phyloP scores from a whole-genome alignment of 2,329 filamentous ascomycete genomes.

The Thelonectria olida region DNA sequence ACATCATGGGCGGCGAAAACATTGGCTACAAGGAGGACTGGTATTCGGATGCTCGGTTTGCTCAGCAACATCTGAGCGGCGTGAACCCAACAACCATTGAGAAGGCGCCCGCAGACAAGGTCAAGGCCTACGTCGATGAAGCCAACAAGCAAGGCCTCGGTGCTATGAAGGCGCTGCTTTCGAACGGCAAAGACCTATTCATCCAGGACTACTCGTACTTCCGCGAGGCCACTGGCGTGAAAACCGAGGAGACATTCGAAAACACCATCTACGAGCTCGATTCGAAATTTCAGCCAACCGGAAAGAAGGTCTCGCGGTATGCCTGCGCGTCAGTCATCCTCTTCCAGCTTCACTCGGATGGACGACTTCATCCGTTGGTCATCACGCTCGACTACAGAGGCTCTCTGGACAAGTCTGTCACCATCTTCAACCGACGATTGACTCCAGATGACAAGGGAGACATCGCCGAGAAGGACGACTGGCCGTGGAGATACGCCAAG shows the following conservation, averaged over 20 bases:
- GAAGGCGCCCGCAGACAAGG: neutral
- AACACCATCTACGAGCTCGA: conserved; percentile 2
- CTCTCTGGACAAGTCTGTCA: conserved; percentile 16
- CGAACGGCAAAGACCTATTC: conserved; percentile 18
- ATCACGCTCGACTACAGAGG: conserved; percentile 29
- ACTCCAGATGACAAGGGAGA: conserved; percentile 15
- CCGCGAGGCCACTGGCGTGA: conserved; percentile 23
- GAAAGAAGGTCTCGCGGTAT: neutral
- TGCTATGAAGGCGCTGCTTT: conserved; percentile 15
- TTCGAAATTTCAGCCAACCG: no score
- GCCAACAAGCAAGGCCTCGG: conserved; percentile 25
- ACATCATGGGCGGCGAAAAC: conserved; percentile 29
- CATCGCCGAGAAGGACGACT: conserved; percentile 25
- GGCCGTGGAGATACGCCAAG: conserved; percentile 32
- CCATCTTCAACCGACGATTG: conserved; percentile 27
- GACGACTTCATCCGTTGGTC: conserved; percentile 24
- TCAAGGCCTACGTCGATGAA: conserved; percentile 19
- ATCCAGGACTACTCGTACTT: conserved; percentile 32
- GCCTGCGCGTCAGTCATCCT: conserved; percentile 23
- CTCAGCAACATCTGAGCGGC: conserved; percentile 23
- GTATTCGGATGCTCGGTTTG: conserved; percentile 30
- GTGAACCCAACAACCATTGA: conserved; percentile 26
- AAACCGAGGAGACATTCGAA: conserved; percentile 5
- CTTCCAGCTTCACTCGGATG: conserved; percentile 26
- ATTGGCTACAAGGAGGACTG: conserved; percentile 24